These are phyloP conservation scores for Cladobotryum protrusum DNA, from an alignment of 2,329 filamentous ascomycete species.

Conservation along the genomic window DNA sequence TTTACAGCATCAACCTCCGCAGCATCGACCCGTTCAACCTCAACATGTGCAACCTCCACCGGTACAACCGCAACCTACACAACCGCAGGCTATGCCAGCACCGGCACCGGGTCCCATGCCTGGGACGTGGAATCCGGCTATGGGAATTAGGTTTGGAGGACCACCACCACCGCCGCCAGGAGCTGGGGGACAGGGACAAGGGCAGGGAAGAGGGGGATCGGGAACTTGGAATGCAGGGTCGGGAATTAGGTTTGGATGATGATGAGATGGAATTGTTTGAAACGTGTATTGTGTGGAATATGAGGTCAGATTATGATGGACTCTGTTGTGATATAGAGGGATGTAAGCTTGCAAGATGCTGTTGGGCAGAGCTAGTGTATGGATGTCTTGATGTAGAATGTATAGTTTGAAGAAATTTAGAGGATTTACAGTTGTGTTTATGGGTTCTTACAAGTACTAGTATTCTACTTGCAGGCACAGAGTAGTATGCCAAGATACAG, in stretches of 20 bases:
- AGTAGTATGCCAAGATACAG: no score
- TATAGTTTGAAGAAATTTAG: no score
- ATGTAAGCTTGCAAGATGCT: no score
- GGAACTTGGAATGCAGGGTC: constrained; percentile 54
- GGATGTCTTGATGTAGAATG: no score
- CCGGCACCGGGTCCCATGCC: constrained; percentile 15
- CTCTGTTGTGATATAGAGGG: no score
- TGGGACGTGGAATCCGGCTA: constrained; percentile 64
- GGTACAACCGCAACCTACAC: background rate
- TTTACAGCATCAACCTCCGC: constrained; percentile 32
- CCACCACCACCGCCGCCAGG: constrained; percentile 15
- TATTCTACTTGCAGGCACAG: no score
- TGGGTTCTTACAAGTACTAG: no score
- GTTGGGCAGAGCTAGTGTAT: no score
- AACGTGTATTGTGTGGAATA: no score
- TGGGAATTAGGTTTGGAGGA: constrained; percentile 71
- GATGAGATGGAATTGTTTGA: background rate
- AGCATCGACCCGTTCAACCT: constrained; percentile 26
- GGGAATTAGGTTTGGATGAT: constrained; percentile 50
- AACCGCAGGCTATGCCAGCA: background rate
- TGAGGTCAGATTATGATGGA: no score
- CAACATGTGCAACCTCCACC: background rate
- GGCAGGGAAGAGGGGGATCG: constrained; percentile 12
- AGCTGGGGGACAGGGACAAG: constrained; percentile 10
- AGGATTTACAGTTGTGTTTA: no score